Evolutionary conservation across 306 rosid species (phyloP), one percentile per base, ranked within the genome.

Genomic region (Bauhinia variegata): DNA sequence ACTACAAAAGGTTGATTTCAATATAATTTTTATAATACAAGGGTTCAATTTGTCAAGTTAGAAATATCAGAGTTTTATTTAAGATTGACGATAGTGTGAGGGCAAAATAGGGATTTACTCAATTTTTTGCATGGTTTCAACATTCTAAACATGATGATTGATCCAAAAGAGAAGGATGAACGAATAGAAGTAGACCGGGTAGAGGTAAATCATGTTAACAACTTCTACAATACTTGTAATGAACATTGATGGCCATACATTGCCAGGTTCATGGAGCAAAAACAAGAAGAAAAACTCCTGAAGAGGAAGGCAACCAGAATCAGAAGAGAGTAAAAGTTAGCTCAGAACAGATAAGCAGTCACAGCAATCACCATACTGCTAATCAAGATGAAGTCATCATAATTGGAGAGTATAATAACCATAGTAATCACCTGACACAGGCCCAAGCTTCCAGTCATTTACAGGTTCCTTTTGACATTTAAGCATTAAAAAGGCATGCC

Each of bases 381-480:
- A 28, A 23, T 12, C 9, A 60, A 1, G 79, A 57, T 23, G 37
- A 14, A 4, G 47, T 23, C 5, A 4, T 17, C 2, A 15, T 8
- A 36, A 36, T 23, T 23, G 10, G 12, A 47, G 49, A 53, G 17
- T 53, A 59, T n/a, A n/a, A n/a, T n/a, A n/a, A n/a, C n/a, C n/a
- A n/a, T n/a, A n/a, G n/a, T n/a, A n/a, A n/a, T n/a, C n/a, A n/a
- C n/a, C n/a, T n/a, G 48, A 76, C 91, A 7, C 18, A 38, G n/a
- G 75, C 75, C 57, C 91, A 88, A 23, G 78, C 85, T 53, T 79
- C 87, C 10, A 88, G 86, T 52, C 87, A 88, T 67, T 71, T 78
- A 11, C 88, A 85, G 95, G 91, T 87, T 76, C 63, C 68, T 37
- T 23, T 70, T 28, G 50, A 52, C 49, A 23, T 38, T 44, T 65